These are phyloP conservation scores for Neurospora sp. DNA, from an alignment of 495 filamentous ascomycete species.

Conservation along the genomic window DNA sequence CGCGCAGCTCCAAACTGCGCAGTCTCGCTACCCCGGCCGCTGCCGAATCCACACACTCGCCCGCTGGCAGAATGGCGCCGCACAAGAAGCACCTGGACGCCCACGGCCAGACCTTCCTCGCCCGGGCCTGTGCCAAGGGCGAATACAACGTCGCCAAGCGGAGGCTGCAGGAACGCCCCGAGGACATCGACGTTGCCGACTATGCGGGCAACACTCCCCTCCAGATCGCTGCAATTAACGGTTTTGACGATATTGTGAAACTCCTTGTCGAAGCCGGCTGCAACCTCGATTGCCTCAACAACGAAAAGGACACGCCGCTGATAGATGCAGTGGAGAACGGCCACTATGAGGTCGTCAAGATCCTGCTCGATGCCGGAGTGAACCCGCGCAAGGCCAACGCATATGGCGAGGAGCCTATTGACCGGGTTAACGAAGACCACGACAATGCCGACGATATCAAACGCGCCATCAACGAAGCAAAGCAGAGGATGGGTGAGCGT, in stretches of 20 bases:
- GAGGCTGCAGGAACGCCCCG: constrained; percentile 62
- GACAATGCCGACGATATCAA: constrained; percentile 54
- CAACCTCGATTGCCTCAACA: constrained; percentile 65
- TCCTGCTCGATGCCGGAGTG: constrained; percentile 73
- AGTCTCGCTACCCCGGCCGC: constrained; percentile 50
- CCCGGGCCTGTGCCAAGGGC: constrained; percentile 70
- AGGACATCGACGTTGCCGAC: constrained; percentile 81
- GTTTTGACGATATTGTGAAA: constrained; percentile 70
- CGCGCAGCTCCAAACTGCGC: constrained; percentile 54
- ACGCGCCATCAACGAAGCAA: constrained; percentile 42
- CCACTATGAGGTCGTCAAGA: constrained; percentile 78
- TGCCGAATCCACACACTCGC: constrained; percentile 48
- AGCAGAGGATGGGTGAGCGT: constrained; percentile 37
- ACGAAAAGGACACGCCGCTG: constrained; percentile 85
- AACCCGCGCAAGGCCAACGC: constrained; percentile 82
- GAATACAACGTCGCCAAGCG: constrained; percentile 61
- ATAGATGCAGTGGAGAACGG: constrained; percentile 95
- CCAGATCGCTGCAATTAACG: constrained; percentile 80
- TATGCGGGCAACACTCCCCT: constrained; percentile 90
- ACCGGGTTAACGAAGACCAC: constrained; percentile 59
- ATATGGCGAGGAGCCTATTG: constrained; percentile 77
- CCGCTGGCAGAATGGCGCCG: constrained; percentile 48
- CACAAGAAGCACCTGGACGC: constrained; percentile 78
- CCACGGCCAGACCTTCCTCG: constrained; percentile 74
- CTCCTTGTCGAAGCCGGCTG: constrained; percentile 72